Evolutionary conservation across 139 green algal genomes (phyloP).

Genomic region (Ulvella scutata): DNA sequence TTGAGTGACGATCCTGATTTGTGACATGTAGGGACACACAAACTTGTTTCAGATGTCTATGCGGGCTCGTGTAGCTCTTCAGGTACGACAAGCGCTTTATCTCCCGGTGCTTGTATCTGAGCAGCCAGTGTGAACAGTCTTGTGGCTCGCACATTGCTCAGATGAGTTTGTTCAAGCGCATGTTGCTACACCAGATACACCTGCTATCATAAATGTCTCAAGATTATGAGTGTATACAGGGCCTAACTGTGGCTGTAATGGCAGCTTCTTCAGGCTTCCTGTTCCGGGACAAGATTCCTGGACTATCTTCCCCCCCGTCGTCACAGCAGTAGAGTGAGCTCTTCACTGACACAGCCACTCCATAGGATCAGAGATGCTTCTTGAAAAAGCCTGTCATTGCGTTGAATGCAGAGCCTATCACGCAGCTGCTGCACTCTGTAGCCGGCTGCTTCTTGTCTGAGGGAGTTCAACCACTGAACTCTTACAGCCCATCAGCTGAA

Average conservation of each 20-base stretch:
- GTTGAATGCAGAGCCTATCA: too few relatives aligned
- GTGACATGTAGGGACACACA: not conserved
- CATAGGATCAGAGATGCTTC: too few relatives aligned
- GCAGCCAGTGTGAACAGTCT: too few relatives aligned
- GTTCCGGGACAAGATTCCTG: not conserved
- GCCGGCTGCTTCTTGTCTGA: too few relatives aligned
- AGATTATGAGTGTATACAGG: not conserved
- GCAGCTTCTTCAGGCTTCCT: not conserved
- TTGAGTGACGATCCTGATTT: not conserved
- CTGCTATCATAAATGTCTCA: not conserved
- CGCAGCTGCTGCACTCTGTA: too few relatives aligned
- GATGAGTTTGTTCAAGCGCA: not conserved
- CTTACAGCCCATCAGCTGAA: too few relatives aligned
- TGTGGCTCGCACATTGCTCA: not conserved
- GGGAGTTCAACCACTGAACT: too few relatives aligned
- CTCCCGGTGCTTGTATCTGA: not conserved
- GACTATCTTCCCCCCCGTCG: too few relatives aligned
- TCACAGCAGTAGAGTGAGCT: too few relatives aligned
- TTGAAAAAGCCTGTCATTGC: too few relatives aligned
- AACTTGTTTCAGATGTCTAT: not conserved
- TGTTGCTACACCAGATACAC: not conserved
- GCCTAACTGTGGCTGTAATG: not conserved
- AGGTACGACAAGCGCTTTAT: not conserved
- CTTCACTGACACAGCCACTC: too few relatives aligned
- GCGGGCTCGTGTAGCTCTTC: not conserved